These are phyloP conservation scores for Neotropicomus parvogracilis DNA, from an alignment of 1,284 basidiomycete genomes.

Conservation along the genomic window DNA sequence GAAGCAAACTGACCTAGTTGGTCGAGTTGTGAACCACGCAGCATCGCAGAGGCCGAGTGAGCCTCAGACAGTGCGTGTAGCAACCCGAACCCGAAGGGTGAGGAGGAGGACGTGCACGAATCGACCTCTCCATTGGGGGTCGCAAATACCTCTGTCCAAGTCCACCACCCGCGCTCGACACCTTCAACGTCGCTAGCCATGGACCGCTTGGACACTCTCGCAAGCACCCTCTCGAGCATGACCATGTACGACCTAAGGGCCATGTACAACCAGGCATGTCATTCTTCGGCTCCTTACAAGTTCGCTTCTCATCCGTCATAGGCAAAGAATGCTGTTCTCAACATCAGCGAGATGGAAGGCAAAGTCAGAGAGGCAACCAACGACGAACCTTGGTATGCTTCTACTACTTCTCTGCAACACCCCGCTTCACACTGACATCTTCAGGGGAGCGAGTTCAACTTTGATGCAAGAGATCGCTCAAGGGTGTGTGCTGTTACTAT, in stretches of 20 bases:
- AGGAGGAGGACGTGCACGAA: background rate
- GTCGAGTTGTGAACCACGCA: background rate
- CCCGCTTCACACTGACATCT: slow-evolving; percentile 6
- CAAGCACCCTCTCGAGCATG: slow-evolving; percentile 67
- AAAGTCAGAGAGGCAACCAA: slow-evolving; percentile 98
- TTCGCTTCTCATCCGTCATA: slow-evolving; percentile 29
- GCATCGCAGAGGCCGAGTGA: slow-evolving; percentile 12
- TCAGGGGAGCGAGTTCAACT: slow-evolving; percentile 95
- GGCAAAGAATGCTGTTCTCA: slow-evolving; percentile 90
- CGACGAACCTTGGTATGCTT: slow-evolving; percentile 89
- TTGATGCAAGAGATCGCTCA: slow-evolving; percentile 98
- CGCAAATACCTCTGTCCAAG: slow-evolving; percentile 5
- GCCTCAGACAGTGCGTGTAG: slow-evolving; percentile 2
- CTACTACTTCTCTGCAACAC: background rate
- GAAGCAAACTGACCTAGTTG: slow-evolving; percentile 9
- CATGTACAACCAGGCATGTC: slow-evolving; percentile 83
- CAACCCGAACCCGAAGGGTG: background rate
- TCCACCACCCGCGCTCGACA: background rate
- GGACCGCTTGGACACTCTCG: slow-evolving; percentile 66
- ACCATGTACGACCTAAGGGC: slow-evolving; percentile 91
- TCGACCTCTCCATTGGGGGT: slow-evolving; percentile 26
- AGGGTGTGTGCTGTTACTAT: slow-evolving; percentile 56
- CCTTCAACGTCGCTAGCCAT: slow-evolving; percentile 33
- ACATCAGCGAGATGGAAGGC: slow-evolving; percentile 95
- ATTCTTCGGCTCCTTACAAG: background rate